phyloP scores from a whole-genome alignment of 1,139 yeast species.

The Geotrichum citri-aurantii region DNA sequence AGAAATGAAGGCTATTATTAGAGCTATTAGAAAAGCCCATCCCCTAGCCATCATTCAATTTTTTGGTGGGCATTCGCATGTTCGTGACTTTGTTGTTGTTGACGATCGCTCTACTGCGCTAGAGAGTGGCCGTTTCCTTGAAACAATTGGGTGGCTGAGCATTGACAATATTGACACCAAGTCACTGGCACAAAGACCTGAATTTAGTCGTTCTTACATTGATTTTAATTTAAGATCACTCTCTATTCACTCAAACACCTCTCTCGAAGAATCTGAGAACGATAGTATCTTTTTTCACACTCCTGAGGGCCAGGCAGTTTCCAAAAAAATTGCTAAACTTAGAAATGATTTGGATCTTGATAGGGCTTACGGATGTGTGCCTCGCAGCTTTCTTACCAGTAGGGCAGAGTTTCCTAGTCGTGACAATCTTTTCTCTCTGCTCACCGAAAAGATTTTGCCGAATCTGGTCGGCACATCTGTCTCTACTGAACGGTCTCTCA shows the following conservation, averaged over 20 bases:
- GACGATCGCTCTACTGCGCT: constrained; percentile 68
- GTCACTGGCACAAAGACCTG: constrained; percentile 18
- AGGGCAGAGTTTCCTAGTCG: constrained; percentile 61
- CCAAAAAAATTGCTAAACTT: constrained; percentile 42
- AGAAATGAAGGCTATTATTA: constrained; percentile 49
- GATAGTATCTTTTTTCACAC: constrained; percentile 40
- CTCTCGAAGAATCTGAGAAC: constrained; percentile 19
- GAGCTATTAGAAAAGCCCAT: constrained; percentile 48
- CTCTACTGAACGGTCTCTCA: constrained; percentile 16
- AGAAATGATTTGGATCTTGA: constrained; percentile 53
- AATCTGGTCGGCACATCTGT: constrained; percentile 39
- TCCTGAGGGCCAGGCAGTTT: constrained; percentile 45
- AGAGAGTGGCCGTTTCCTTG: constrained; percentile 90
- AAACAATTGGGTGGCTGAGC: constrained; percentile 84
- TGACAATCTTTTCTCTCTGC: constrained; percentile 54
- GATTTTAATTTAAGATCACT: constrained; percentile 76
- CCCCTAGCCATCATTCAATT: constrained; percentile 69
- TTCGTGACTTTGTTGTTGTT: constrained; percentile 69
- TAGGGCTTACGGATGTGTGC: constrained; percentile 57
- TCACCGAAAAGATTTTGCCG: constrained; percentile 56
- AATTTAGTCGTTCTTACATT: constrained; percentile 58
- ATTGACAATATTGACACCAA: constrained; percentile 38
- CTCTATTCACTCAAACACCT: constrained; percentile 49
- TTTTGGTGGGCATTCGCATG: constrained; percentile 93
- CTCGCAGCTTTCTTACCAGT: constrained; percentile 59